Evolutionary conservation across 345 rosid genomes (phyloP), one percentile per base, ranked within the genome.

Genomic region (Salix suchowensis): DNA sequence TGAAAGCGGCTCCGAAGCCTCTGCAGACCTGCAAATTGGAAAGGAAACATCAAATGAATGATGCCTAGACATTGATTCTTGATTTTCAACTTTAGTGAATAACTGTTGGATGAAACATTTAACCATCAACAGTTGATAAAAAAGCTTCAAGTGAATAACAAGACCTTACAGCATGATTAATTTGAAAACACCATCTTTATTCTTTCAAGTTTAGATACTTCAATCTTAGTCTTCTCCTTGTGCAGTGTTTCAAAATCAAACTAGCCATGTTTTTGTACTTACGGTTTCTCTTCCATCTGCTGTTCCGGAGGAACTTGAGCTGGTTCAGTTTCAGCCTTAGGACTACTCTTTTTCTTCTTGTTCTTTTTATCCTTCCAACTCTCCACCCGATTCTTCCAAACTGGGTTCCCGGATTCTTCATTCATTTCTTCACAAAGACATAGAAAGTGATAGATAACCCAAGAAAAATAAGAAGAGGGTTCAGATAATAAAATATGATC

Each of bases 341-440:
- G 65, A 39, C 82, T 77, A 81, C 80, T 67, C 75, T 88, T 91
- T 76, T 85, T 92, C 89, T 91, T 96, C 89, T 92, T 91, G 82
- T 76, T 85, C 87, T 95, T 96, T 84, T 96, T 96, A 58, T 91
- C 98, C 88, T 92, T 96, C 98, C 98, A 93, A 73, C 96, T 96
- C 75, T 96, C 98, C 67, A 96, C 98, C 71, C 98, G 88, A 79
- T 92, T 93, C 89, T 93, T 96, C 99, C 99, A 96, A 60, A 96
- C 91, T 6, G 99, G 96, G 44, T 96, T 96, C 50, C 94, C 99
- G 14, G 79, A 86, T 72, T 93, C 98, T 82, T 93, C 98, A 39
- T 90, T 89, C 74, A 89, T 81, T 75, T 93, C 99, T 96, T 81
- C 80, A 82, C 23, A 75, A 77, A 73, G 78, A 69, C 65, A 65